These are phyloP conservation scores for Berkeleyomyces rouxiae DNA, from an alignment of 2,329 filamentous ascomycete species.

Conservation along the genomic window DNA sequence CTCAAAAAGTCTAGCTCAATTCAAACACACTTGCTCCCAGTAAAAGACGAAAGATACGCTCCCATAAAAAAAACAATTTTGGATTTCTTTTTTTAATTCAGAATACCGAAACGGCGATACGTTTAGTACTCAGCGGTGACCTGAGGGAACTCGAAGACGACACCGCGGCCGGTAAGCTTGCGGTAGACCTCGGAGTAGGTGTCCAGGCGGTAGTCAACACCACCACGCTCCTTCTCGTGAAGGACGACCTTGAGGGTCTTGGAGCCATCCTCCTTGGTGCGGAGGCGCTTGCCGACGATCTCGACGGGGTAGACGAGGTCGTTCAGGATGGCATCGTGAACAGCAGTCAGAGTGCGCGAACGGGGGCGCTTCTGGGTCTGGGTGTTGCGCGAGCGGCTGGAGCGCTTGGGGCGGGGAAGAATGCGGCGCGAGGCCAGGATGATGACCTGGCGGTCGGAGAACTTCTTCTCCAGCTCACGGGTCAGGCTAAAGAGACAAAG, in stretches of 20 bases:
- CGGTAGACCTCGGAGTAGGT: slow-evolving; percentile 99
- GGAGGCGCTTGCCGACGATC: slow-evolving; percentile 97
- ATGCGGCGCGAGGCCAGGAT: slow-evolving; percentile 98
- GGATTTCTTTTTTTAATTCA: slow-evolving; percentile 6
- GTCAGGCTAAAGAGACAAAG: slow-evolving; percentile 56
- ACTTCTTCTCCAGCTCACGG: slow-evolving; percentile 99
- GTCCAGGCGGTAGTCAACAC: slow-evolving; percentile 98
- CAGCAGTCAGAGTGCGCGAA: slow-evolving; percentile 91
- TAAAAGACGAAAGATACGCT: slow-evolving; percentile 5
- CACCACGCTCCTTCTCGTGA: slow-evolving; percentile 99
- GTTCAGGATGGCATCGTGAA: slow-evolving; percentile 94
- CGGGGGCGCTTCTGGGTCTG: slow-evolving; percentile 98
- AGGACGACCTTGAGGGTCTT: slow-evolving; percentile 98
- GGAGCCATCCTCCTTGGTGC: slow-evolving; percentile 97
- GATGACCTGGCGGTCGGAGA: slow-evolving; percentile 99
- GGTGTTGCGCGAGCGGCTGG: slow-evolving; percentile 85
- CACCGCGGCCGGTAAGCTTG: slow-evolving; percentile 86
- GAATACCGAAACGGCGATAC: slow-evolving; percentile 8
- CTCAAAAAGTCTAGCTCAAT: slow-evolving; percentile 4
- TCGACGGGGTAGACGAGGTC: slow-evolving; percentile 99
- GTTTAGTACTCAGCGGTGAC: slow-evolving; percentile 64
- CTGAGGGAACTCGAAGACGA: slow-evolving; percentile 98
- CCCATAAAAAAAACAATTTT: slow-evolving; percentile 8
- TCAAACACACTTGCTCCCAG: background rate
- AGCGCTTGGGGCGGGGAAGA: slow-evolving; percentile 95